phyloP scores from a whole-genome alignment of 805 yeast genomes.

The Phaffomyces opuntiae region DNA sequence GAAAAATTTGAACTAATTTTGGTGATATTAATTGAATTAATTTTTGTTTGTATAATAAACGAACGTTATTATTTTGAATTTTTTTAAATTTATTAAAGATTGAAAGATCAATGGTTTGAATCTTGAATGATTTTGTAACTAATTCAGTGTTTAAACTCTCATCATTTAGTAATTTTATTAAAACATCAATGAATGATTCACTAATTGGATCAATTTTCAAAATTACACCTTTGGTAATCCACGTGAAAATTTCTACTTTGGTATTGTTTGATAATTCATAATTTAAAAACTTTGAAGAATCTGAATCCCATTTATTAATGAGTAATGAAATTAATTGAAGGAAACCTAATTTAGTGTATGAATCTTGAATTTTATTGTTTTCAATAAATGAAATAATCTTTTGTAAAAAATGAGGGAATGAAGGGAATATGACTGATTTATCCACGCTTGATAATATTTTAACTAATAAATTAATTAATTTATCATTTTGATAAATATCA shows the following conservation, averaged over 20 bases:
- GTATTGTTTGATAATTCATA: constrained; percentile 11
- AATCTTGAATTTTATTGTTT: constrained; percentile 9
- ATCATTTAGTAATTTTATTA: constrained; percentile 30
- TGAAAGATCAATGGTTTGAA: constrained; percentile 61
- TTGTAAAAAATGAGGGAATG: constrained; percentile 13
- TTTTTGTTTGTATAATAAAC: constrained; percentile 73
- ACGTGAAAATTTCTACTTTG: constrained; percentile 49
- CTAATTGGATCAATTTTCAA: constrained; percentile 45
- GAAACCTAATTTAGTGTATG: constrained; percentile 39
- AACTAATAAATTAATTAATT: constrained; percentile 31
- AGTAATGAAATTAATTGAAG: constrained; percentile 49
- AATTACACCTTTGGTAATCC: constrained; percentile 69
- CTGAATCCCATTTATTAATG: constrained; percentile 45
- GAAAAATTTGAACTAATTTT: constrained; percentile 41
- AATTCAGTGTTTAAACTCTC: constrained; percentile 25
- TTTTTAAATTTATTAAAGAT: constrained; percentile 44
- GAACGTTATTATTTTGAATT: constrained; percentile 47
- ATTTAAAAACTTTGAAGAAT: background rate
- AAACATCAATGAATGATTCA: constrained; percentile 25
- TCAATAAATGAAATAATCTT: constrained; percentile 5
- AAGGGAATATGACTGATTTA: constrained; percentile 27
- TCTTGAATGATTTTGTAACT: constrained; percentile 51
- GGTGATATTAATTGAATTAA: constrained; percentile 60
- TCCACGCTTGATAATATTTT: constrained; percentile 49
- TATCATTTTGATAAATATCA: constrained; percentile 23